Percentiles rank a stretch among this genome's conserved stretches.
These are phyloP conservation scores for Candida sonorensis DNA, from an alignment of 805 yeast genomes.

Conservation along the genomic window DNA sequence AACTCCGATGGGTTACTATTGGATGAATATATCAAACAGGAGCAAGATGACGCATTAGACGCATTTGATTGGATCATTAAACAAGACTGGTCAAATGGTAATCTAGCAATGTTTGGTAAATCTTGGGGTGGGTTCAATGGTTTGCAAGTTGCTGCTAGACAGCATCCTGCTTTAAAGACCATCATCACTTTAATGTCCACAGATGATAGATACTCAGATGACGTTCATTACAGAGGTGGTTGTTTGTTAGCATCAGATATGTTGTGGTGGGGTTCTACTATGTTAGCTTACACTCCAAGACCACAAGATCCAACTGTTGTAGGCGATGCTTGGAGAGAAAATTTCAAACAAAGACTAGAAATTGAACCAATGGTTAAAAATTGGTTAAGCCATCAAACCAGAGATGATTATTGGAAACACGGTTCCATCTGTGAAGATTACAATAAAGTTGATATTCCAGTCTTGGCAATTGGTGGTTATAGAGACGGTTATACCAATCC, in stretches of 20 bases:
- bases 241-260: slow-evolving; percentile 37
- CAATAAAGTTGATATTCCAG: slow-evolving; percentile 33
- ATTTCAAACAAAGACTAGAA: slow-evolving; percentile 34
- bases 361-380: slow-evolving; percentile 33
- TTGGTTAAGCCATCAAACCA: slow-evolving; percentile 38
- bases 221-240: slow-evolving; percentile 44
- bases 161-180: slow-evolving; percentile 39
- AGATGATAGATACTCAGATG: slow-evolving; percentile 41
- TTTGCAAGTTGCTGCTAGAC: slow-evolving; percentile 38
- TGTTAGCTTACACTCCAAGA: slow-evolving; percentile 37
- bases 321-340: slow-evolving; percentile 33
- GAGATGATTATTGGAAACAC: slow-evolving; percentile 42
- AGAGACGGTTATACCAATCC: slow-evolving; percentile 41
- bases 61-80: slow-evolving; percentile 35
- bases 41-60: slow-evolving; percentile 38
- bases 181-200: slow-evolving; percentile 40
- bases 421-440: slow-evolving; percentile 39
- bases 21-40: slow-evolving; percentile 37
- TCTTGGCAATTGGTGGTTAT: slow-evolving; percentile 39
- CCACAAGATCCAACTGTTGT: slow-evolving; percentile 39
- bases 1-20: slow-evolving; percentile 34
- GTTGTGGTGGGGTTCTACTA: slow-evolving; percentile 46
- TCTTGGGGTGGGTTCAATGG: slow-evolving; percentile 46
- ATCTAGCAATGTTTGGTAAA: slow-evolving; percentile 41
- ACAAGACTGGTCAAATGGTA: slow-evolving; percentile 40